Evolutionary conservation across 1,139 yeast species (phyloP), one percentile per base, ranked within the genome.

Genomic region (Nakaseomyces glabratus): DNA sequence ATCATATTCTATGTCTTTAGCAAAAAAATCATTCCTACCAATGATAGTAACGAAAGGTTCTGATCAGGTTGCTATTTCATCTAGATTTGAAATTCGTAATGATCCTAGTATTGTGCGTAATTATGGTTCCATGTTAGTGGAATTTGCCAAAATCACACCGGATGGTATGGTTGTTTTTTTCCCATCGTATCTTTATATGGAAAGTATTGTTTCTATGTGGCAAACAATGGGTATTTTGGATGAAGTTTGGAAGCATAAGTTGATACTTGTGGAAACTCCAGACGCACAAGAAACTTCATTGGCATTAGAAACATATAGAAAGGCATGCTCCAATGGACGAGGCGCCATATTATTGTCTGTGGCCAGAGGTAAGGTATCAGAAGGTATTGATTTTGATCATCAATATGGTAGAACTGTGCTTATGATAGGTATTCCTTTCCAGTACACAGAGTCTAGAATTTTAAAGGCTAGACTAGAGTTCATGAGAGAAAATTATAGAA

Each of bases 351-450:
- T 90, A 53, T 68, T 90, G 30, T 85, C 96, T 24, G 99, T 90
- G 44, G 99, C 99, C 20, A 88, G 99, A 69, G 99, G 99, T 6
- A 90, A 90, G 55, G 97, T 90, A 2, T 82, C 95, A 2, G 99
- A 90, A 62, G 99, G 99, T 42, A 90, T 90, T 50, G 99, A 90
- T 85, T 90, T 90, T 63, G 98, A 93, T 56, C 96, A 90, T 58
- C 98, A 90, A 47, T 90, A 84, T 58, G 99, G 98, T 11, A 75
- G 99, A 51, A 85, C 98, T 0, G 99, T 90, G 44, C 68, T 90
- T 45, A 88, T 90, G 97, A 88, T 93, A 62, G 99, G 99, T 46
- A 93, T 90, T 44, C 99, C 99, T 0, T 90, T 88, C 69, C 99
- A 90, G 67, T 90, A 90, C 59, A 93, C 99, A 0, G 98, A 90